Base-by-base conservation (phyloP, 2,329 filamentous ascomycete genomes). In the Scleromitrula shiraiana region DNA sequence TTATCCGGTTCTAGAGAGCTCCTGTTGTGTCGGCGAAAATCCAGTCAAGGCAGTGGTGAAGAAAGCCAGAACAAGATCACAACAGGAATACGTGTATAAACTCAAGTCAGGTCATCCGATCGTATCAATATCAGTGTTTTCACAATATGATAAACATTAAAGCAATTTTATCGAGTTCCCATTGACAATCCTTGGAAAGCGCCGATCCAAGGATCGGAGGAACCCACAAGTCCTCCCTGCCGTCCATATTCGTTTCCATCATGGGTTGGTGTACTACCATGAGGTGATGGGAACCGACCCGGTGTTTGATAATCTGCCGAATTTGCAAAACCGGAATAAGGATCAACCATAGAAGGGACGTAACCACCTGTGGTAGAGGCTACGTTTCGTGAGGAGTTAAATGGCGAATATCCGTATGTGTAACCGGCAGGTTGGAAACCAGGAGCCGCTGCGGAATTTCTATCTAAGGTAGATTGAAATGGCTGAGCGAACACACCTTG, bases 171-270 rank as follows among this genome's bases (percentile, higher is more conserved):
- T 27, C 60, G 62, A 43, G 53, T 58, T 60, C 85, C 85, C 53
- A 89, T 74, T 2, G 85, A 89, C 15, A 89, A 68, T 8, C 83
- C 78, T 63, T 88, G 83, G 63, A 88, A 87, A 5, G 45, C 70
- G 24, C 49, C 69, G 22, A 74, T 67, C 82, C 83, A 86, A 41
- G 85, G 81, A 40, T 72, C 65, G 14, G 57, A 59, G 59, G 66
- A 20, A 56, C 58, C 39, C 56, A 64, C 50, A 64, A 67, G 42
- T 56, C 59, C 50, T 57, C 69, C 59, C 73, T 72, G 24, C 65
- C 64, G 42, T 65, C 62, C 49, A 76, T 66, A 62, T 8, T 72
- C 70, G 15, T 56, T 62, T 15, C 61, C 54, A 47, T 70, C 69
- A 37, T 65, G 65, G 33, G 65, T 64, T 38, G 65, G 62, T 6